Evolutionary conservation across 2,329 filamentous ascomycete genomes (phyloP).

Genomic region (Ophiocordyceps robertsii): DNA sequence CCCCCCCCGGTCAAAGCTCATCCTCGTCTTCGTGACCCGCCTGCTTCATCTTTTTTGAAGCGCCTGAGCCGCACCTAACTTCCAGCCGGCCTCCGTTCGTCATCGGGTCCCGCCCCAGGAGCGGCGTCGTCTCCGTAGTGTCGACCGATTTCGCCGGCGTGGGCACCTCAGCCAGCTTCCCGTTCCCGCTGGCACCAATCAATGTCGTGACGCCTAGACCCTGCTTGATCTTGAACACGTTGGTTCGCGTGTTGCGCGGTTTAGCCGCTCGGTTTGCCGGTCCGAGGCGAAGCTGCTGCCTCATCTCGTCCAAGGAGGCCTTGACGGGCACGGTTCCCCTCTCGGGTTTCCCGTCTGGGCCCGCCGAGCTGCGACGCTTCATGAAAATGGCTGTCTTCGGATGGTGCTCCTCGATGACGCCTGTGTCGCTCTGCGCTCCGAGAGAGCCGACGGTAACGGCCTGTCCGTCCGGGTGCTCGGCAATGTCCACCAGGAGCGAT

Average conservation of each 20-base stretch:
- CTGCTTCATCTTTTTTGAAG: not conserved
- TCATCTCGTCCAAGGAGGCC: slow-evolving; percentile 48
- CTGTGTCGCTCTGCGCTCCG: slow-evolving; percentile 22
- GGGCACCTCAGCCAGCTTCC: slow-evolving; percentile 2
- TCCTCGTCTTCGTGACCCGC: not conserved
- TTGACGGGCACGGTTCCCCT: slow-evolving; percentile 37
- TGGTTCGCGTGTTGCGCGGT: slow-evolving; percentile 44
- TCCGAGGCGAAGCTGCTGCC: slow-evolving; percentile 50
- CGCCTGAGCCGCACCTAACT: slow-evolving; percentile 5
- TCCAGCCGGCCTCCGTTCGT: slow-evolving; percentile 3
- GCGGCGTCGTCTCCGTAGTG: slow-evolving; percentile 6
- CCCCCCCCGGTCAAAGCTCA: not conserved
- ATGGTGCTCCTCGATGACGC: slow-evolving; percentile 22
- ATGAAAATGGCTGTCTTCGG: slow-evolving; percentile 44
- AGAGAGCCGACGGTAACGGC: slow-evolving; percentile 20
- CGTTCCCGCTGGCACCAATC: slow-evolving; percentile 2
- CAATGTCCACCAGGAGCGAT: slow-evolving; percentile 22
- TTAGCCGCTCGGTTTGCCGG: slow-evolving; percentile 54
- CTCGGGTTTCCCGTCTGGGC: slow-evolving; percentile 36
- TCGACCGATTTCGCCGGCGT: not conserved
- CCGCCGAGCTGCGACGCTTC: slow-evolving; percentile 43
- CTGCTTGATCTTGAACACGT: slow-evolving; percentile 55
- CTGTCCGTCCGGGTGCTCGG: slow-evolving; percentile 24
- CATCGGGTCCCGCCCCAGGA: slow-evolving; percentile 2
- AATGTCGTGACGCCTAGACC: slow-evolving; percentile 11